Base-by-base conservation (phyloP, 441 rosid genomes). In the Francoa sonchifolia region DNA sequence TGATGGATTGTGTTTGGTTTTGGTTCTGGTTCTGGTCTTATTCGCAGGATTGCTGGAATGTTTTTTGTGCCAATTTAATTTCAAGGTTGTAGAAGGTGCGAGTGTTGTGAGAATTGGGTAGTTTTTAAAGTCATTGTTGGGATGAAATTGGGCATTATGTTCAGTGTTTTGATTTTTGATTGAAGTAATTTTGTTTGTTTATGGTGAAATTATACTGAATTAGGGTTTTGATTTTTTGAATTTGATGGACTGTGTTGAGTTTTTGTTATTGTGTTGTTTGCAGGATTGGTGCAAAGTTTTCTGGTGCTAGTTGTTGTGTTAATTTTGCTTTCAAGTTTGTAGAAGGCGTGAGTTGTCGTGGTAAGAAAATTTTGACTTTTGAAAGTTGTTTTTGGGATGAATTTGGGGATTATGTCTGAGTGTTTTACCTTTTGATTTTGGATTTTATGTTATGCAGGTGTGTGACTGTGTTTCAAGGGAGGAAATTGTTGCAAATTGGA, bases 401-500 rank as follows among this genome's bases (percentile, higher is more conserved):
- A 14, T 8, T 17, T 36, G 7, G 40, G 40, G 18, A 3, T 23
- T 29, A 29, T 39, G 20, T 36, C 20, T 19, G 10, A 1, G 25
- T 30, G 31, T 32, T 31, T 44, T 29, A 1, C 23, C 28, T 25
- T 18, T 48, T 23, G 10, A 16, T 19, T 28, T 48, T n/a, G 8
- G 3, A 14, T 29, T 23, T 14, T n/a, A 10, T 33, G 17, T 33
- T 39, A 0, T n/a, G n/a, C n/a, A n/a, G n/a, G n/a, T n/a, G n/a
- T n/a, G n/a, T n/a, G n/a, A n/a, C n/a, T n/a, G n/a, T n/a, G n/a
- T n/a, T n/a, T n/a, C n/a, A n/a, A n/a, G n/a, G n/a, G n/a, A n/a
- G n/a, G n/a, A n/a, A n/a, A n/a, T n/a, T n/a, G n/a, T n/a, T n/a
- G 42, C 42, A 20, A 38, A 19, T 38, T 38, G 42, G 42, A 20